Percentiles rank a stretch among this genome's conserved stretches.
phyloP scores from a whole-genome alignment of 2,329 filamentous ascomycete species.

The Pseudonectria foliicola region DNA sequence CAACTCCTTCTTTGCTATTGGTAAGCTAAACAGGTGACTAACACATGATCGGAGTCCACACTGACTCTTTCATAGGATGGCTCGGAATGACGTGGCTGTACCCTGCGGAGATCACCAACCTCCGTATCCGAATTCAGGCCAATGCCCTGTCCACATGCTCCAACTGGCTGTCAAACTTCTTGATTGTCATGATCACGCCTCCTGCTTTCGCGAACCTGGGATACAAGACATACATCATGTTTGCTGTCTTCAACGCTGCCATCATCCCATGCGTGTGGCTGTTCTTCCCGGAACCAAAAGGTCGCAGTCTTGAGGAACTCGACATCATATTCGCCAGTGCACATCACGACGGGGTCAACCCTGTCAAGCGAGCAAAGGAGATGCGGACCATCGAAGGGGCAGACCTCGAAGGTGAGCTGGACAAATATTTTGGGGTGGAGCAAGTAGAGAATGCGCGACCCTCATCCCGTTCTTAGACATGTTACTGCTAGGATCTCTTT shows the following conservation, averaged over 20 bases:
- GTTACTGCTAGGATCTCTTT: no score
- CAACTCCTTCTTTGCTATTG: constrained; percentile 50
- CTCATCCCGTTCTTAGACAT: no score
- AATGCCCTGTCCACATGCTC: constrained; percentile 51
- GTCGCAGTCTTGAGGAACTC: constrained; percentile 13
- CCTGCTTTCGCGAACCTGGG: constrained; percentile 55
- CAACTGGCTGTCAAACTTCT: constrained; percentile 63
- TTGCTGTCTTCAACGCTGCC: constrained; percentile 43
- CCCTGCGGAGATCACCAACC: constrained; percentile 54
- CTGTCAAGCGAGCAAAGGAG: constrained; percentile 20
- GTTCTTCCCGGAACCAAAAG: constrained; percentile 38
- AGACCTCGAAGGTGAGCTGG: constrained; percentile 21
- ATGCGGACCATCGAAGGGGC: constrained; percentile 19
- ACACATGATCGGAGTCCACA: no score
- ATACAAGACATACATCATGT: constrained; percentile 42
- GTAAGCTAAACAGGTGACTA: constrained; percentile 2
- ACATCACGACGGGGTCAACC: constrained; percentile 18
- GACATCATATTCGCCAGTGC: constrained; percentile 14
- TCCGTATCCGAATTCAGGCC: constrained; percentile 47
- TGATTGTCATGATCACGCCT: constrained; percentile 67
- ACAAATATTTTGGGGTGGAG: constrained; percentile 21
- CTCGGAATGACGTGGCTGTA: constrained; percentile 55
- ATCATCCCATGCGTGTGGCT: constrained; percentile 44
- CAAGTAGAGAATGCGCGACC: constrained; percentile 5
- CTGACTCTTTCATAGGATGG: constrained; percentile 32